These are phyloP conservation scores for Gossypium davidsonii DNA, from an alignment of 441 rosid species.

Conservation along the genomic window DNA sequence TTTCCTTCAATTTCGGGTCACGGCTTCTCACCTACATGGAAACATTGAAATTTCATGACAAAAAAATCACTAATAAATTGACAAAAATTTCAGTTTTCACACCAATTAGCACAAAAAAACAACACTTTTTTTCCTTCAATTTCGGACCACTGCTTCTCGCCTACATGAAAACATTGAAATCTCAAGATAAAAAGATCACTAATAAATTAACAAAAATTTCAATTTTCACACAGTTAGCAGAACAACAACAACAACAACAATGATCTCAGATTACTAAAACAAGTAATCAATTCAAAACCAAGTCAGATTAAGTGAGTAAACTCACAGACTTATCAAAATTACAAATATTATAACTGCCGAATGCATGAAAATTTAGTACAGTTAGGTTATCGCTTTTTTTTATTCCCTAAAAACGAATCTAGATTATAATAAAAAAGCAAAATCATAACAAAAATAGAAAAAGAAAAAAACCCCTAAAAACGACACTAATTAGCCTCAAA, in stretches of 20 bases:
- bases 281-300: background rate
- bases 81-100: background rate
- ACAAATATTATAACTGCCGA: background rate
- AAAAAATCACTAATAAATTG: background rate
- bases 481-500: background rate
- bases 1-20: slow-evolving; percentile 42
- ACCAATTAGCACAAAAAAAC: background rate
- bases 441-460: background rate
- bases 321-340: background rate
- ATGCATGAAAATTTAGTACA: background rate
- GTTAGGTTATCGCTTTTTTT: background rate
- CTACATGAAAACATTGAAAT: slow-evolving; percentile 21
- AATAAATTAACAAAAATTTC: background rate
- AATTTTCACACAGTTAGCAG: background rate
- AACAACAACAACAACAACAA: background rate
- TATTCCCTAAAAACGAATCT: background rate
- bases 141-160: slow-evolving; percentile 43
- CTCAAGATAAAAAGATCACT: background rate
- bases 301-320: background rate
- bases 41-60: background rate
- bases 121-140: slow-evolving; percentile 25
- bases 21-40: slow-evolving; percentile 34
- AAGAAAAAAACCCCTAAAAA: background rate
- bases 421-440: background rate
- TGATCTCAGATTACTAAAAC: background rate